These are phyloP conservation scores for Lophium mytilinum DNA, from an alignment of 495 filamentous ascomycete genomes.

Conservation along the genomic window DNA sequence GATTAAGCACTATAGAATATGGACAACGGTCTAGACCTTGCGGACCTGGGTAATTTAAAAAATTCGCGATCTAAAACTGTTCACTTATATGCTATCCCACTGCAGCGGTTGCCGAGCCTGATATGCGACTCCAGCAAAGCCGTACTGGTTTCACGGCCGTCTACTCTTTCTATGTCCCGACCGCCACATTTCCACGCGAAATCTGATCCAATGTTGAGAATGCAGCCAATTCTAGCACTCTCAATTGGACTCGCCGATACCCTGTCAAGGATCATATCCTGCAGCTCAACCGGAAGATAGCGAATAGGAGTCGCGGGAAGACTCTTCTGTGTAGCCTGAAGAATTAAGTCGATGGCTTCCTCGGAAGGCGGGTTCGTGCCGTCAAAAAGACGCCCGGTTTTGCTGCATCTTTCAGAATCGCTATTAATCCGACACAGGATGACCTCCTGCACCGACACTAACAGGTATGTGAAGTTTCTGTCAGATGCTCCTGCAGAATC, in stretches of 20 bases:
- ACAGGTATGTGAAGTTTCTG: conserved; percentile 20
- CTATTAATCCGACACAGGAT: conserved; percentile 19
- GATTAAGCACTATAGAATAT: not conserved
- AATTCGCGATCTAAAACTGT: conserved; percentile 11
- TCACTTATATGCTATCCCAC: conserved; percentile 22
- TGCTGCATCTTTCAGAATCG: conserved; percentile 10
- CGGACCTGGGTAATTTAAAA: not conserved
- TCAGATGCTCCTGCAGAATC: not conserved
- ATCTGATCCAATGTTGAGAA: conserved; percentile 15
- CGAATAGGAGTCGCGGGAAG: conserved; percentile 9
- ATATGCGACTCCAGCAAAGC: conserved; percentile 22
- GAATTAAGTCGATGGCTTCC: conserved; percentile 21
- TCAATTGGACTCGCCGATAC: conserved; percentile 21
- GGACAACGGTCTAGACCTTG: not conserved
- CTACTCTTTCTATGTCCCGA: conserved; percentile 21
- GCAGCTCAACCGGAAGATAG: conserved; percentile 18
- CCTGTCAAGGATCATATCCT: conserved; percentile 22
- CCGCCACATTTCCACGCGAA: conserved; percentile 18
- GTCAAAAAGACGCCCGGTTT: conserved; percentile 17
- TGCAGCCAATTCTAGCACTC: conserved; percentile 18
- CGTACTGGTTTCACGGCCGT: conserved; percentile 12
- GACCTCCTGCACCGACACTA: conserved; percentile 19
- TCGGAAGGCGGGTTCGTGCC: conserved; percentile 15
- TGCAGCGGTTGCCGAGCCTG: conserved; percentile 15
- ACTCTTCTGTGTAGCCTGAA: conserved; percentile 14